These are phyloP conservation scores for Fusarium acutatum DNA, from an alignment of 2,329 filamentous ascomycete genomes.

Conservation along the genomic window DNA sequence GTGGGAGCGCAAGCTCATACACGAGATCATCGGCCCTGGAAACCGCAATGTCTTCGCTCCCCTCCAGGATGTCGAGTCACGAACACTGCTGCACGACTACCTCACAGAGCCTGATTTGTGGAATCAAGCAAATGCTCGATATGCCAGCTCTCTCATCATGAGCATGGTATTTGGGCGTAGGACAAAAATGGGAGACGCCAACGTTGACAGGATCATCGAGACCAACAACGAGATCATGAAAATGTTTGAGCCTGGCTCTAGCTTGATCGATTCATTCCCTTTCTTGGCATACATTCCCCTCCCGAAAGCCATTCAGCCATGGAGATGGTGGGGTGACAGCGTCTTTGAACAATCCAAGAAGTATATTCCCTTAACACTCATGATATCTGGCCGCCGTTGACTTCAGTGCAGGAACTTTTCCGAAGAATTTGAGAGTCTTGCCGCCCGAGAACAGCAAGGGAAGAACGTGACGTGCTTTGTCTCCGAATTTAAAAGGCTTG, in stretches of 20 bases:
- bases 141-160: neutral
- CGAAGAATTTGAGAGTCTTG: neutral
- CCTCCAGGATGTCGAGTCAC: conserved; percentile 15
- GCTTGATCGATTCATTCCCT: neutral
- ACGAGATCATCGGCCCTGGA: conserved; percentile 1
- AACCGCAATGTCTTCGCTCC: conserved; percentile 4
- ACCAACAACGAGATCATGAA: neutral
- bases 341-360: neutral
- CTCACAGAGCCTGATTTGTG: neutral
- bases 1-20: conserved; percentile 10
- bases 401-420: neutral
- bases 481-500: neutral
- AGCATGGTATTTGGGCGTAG: neutral
- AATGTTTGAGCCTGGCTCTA: neutral
- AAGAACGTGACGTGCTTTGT: neutral
- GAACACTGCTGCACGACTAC: neutral
- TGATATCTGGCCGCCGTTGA: neutral
- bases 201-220: neutral
- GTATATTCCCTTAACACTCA: neutral
- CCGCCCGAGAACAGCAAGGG: neutral
- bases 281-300: neutral
- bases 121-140: neutral
- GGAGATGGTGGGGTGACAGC: neutral
- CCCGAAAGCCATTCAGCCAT: neutral
- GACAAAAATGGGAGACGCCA: neutral